Base-by-base conservation (phyloP, 352 stramenopile genomes). In the Globisporangium parvum region DNA sequence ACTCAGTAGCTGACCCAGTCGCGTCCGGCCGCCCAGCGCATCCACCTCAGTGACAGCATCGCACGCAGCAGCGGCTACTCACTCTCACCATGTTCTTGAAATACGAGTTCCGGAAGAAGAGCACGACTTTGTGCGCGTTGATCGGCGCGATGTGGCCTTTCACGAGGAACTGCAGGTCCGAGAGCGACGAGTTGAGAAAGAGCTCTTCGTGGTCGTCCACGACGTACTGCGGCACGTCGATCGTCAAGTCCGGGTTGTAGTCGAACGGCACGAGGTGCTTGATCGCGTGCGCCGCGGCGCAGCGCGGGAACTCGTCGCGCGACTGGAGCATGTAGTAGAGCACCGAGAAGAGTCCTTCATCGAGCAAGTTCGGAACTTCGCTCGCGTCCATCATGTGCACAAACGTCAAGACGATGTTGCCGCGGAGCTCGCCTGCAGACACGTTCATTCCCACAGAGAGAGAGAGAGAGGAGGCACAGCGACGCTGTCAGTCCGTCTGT, bases 1-100 rank as follows among this genome's bases (percentile, higher is more conserved):
- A 45, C 18, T 20, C 39, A 21, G 18, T 20, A 45, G 18, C 14
- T 45, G 15, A 14, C 18, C 8, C 39, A 6, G 6, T 8, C 14
- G 15, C 26, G 26, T n/a, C n/a, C 26, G 26, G 3, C 37, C 37
- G 12, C 37, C 14, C 37, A 45, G 5, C 39, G 15, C 39, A 54
- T 48, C 20, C 28, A 60, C 31, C 18, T 11, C 37, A 3, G 26
- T 35, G 17, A 47, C 18, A 33, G n/a, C 31, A 37, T 37, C 31
- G 20, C 15, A 56, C 51, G 12, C 20, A 11, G 39, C 6, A 37
- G 52, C 15, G 52, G 39, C 65, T 68, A 86, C 77, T 88, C 69
- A 91, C 81, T 78, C 75, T 79, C 77, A 95, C 85, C 81, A 93
- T 85, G 66, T 89, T 89, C 75, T 95, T 95, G 77, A 95, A 95